Conservation (phyloP, 345 rosid genomes). For the Erodium maritimum region DNA sequence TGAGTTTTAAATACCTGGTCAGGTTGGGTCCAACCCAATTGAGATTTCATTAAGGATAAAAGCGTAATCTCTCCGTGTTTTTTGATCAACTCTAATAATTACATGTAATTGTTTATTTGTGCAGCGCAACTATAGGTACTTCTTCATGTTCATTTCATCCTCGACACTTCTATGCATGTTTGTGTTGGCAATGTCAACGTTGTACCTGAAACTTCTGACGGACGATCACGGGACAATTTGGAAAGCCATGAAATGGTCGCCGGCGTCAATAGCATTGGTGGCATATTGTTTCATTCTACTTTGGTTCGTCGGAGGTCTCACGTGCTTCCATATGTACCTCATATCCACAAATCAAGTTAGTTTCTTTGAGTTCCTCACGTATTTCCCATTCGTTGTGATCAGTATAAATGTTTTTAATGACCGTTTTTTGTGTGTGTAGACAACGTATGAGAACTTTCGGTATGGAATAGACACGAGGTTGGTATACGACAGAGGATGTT, state of each 20-base stretch:
- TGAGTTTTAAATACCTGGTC: no score
- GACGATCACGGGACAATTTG: slow-evolving; percentile 25
- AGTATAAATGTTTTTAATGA: slow-evolving; percentile 6
- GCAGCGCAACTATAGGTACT: slow-evolving; percentile 52
- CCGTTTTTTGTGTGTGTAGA: slow-evolving; percentile 20
- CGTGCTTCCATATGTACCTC: slow-evolving; percentile 46
- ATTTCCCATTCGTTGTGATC: not conserved
- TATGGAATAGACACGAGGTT: slow-evolving; percentile 13
- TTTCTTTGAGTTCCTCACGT: not conserved
- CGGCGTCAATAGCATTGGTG: slow-evolving; percentile 32
- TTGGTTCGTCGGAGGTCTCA: slow-evolving; percentile 50
- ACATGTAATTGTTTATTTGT: not conserved
- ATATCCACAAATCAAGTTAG: slow-evolving; percentile 44
- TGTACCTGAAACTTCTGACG: slow-evolving; percentile 30
- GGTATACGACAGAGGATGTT: slow-evolving; percentile 26
- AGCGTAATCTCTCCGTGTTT: no score
- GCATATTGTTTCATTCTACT: slow-evolving; percentile 42
- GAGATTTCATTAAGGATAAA: no score
- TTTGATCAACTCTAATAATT: not conserved
- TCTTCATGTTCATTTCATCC: slow-evolving; percentile 44
- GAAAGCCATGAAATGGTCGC: slow-evolving; percentile 44
- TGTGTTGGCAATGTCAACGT: slow-evolving; percentile 36
- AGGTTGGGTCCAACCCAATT: no score
- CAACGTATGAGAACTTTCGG: slow-evolving; percentile 40
- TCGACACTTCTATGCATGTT: slow-evolving; percentile 41